Evolutionary conservation across 2,329 filamentous ascomycete genomes (phyloP).

Genomic region (Paecilomyces sp.): DNA sequence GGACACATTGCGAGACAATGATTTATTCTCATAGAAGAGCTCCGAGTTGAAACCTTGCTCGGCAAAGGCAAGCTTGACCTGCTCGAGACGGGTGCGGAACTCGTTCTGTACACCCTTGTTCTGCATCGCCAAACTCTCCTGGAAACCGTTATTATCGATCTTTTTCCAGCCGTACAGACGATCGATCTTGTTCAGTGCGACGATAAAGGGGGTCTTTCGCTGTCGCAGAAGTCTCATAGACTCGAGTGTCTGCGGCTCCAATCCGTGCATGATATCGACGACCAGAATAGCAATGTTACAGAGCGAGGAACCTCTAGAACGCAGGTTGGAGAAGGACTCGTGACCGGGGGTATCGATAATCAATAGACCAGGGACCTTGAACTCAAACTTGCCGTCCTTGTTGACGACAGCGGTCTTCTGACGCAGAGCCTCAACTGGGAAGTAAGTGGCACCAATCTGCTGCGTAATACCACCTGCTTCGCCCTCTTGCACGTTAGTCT

Average conservation of each 20-base stretch:
- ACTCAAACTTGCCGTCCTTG: constrained; percentile 79
- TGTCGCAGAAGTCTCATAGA: constrained; percentile 93
- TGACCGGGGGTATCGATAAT: constrained; percentile 98
- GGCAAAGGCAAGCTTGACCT: constrained; percentile 88
- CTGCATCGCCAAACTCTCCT: constrained; percentile 82
- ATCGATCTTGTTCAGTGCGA: constrained; percentile 99
- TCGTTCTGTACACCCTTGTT: constrained; percentile 91
- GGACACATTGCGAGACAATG: constrained; percentile 90
- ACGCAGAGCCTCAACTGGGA: constrained; percentile 86
- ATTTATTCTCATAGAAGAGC: constrained; percentile 96
- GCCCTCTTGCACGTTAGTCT: constrained; percentile 97
- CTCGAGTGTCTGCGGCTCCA: constrained; percentile 94
- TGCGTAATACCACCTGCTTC: constrained; percentile 99
- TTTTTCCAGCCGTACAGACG: constrained; percentile 98
- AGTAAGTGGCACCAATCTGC: constrained; percentile 99
- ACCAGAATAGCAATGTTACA: constrained; percentile 99
- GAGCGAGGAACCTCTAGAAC: constrained; percentile 92
- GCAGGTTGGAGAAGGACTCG: constrained; percentile 98
- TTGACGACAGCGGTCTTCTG: constrained; percentile 94
- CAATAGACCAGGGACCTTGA: constrained; percentile 94
- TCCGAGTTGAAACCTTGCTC: constrained; percentile 98
- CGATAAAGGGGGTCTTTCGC: constrained; percentile 94
- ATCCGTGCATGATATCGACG: constrained; percentile 99
- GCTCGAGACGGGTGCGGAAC: constrained; percentile 80
- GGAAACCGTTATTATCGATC: constrained; percentile 97